Conservation (phyloP, 345 rosid species). For the Eutrema heterophyllum region DNA sequence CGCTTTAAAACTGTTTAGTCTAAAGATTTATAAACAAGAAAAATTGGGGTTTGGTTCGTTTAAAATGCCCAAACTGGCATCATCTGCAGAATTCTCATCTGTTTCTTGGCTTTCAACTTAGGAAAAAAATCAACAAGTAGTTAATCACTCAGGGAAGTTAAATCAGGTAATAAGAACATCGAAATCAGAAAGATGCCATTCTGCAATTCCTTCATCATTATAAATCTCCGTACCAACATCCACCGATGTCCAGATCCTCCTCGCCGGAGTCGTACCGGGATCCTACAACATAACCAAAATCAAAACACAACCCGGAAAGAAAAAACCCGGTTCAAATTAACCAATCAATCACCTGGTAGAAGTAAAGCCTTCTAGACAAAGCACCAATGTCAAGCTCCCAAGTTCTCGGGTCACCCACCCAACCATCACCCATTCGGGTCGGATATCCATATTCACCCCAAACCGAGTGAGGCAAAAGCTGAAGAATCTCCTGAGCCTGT, state of each 20-base stretch:
- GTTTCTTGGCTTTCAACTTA: not conserved
- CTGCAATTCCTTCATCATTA: constrained; percentile 44
- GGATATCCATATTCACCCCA: constrained; percentile 76
- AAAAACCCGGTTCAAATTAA: not conserved
- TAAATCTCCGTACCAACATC: constrained; percentile 64
- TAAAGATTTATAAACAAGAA: no score
- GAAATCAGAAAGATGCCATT: constrained; percentile 57
- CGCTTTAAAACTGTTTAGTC: not conserved
- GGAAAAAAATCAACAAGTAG: not conserved
- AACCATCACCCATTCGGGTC: constrained; percentile 56
- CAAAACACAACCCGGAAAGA: not conserved
- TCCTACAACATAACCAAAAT: constrained; percentile 36
- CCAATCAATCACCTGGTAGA: constrained; percentile 52
- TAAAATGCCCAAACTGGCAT: no score
- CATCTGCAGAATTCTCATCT: not conserved
- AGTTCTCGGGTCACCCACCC: constrained; percentile 59
- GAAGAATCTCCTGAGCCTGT: constrained; percentile 66
- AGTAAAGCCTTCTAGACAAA: constrained; percentile 58
- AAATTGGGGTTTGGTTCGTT: not conserved
- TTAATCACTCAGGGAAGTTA: not conserved
- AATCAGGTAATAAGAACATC: constrained; percentile 38
- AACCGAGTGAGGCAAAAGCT: constrained; percentile 66
- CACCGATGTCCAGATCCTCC: constrained; percentile 67
- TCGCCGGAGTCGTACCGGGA: constrained; percentile 52
- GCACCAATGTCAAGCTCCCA: constrained; percentile 77